Evolutionary conservation across 2,329 filamentous ascomycete species (phyloP), one percentile per base, ranked within the genome.

Genomic region (Aspergillus thermomutatus): DNA sequence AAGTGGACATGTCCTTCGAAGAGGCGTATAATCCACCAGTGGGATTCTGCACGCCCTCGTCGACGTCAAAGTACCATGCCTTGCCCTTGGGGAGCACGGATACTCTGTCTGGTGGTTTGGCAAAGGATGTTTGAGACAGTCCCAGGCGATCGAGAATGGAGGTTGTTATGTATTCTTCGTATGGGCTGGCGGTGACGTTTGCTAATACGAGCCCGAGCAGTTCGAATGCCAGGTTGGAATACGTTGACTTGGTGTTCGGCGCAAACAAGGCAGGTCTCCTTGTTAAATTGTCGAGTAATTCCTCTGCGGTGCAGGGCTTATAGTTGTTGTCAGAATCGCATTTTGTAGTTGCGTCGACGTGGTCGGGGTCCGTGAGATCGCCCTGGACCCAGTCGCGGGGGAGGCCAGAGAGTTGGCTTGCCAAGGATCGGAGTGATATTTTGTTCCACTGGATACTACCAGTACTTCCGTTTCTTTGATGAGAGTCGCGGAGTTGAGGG

Each of bases 21-120:
- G 72, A 72, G 41, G 68, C 72, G 66, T 78, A 80, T 28, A 80
- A 72, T 1, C 76, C 78, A 8, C 77, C 78, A 0, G 76, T 43
- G 27, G 50, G 14, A 5, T 31, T 14, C 14, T 23, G 28, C 25
- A 52, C 40, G 7, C 17, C 21, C 34, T 9, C 3, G 2, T 25
- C 40, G 6, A 9, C 19, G 11, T 23, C n/a, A 6, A 7, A 79
- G 61, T 72, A 61, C 59, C 58, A 77, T 17, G 45, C 45, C 14
- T 48, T 14, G 9, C 50, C 55, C 49, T 58, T 60, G 49, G 66
- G 59, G 28, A 67, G 40, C 3, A 43, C 40, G 8, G 40, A 21
- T 3, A 21, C 40, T 9, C 40, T 43, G 40, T 43, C 40, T 7
- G 3, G n/a, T 19, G 40, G 40, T 43, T 19, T 43, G 40, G n/a